Evolutionary conservation across 2,329 filamentous ascomycete species (phyloP).

Genomic region (Nemania diffusa): DNA sequence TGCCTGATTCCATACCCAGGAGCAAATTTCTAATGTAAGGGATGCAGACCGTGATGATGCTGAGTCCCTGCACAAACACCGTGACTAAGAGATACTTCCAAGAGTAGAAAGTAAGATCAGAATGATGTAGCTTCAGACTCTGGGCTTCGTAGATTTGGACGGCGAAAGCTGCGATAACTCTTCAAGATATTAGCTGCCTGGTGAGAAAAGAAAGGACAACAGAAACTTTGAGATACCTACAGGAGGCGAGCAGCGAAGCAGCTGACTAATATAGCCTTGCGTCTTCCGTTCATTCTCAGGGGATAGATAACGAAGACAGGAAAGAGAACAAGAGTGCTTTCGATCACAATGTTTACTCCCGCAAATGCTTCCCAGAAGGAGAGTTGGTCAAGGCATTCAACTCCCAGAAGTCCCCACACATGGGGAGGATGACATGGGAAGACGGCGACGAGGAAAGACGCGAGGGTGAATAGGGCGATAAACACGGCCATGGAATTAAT

Average conservation of each 20-base stretch:
- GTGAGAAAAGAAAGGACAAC: background rate
- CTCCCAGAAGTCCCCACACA: conserved; percentile 31
- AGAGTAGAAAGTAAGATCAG: conserved; percentile 31
- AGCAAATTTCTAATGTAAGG: conserved; percentile 37
- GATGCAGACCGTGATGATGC: conserved; percentile 39
- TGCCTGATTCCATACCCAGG: conserved; percentile 36
- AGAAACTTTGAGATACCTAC: conserved; percentile 20
- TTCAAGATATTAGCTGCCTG: conserved; percentile 15
- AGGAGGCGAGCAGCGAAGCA: conserved; percentile 33
- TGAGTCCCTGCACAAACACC: conserved; percentile 36
- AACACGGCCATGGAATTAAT: conserved; percentile 20
- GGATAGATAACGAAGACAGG: conserved; percentile 29
- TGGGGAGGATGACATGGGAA: conserved; percentile 27
- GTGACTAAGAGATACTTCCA: conserved; percentile 32
- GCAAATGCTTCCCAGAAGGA: conserved; percentile 36
- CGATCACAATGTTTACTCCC: conserved; percentile 30
- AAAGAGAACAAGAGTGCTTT: conserved; percentile 28
- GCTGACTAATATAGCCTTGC: conserved; percentile 30
- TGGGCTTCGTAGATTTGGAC: conserved; percentile 32
- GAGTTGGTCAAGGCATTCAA: conserved; percentile 35
- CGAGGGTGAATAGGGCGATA: conserved; percentile 25
- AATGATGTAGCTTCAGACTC: conserved; percentile 19
- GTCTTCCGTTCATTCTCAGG: conserved; percentile 11
- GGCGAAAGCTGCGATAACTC: conserved; percentile 19
- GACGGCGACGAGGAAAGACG: conserved; percentile 30